phyloP scores from a whole-genome alignment of 106 monocot genomes.

The Vanilla planifolia region DNA sequence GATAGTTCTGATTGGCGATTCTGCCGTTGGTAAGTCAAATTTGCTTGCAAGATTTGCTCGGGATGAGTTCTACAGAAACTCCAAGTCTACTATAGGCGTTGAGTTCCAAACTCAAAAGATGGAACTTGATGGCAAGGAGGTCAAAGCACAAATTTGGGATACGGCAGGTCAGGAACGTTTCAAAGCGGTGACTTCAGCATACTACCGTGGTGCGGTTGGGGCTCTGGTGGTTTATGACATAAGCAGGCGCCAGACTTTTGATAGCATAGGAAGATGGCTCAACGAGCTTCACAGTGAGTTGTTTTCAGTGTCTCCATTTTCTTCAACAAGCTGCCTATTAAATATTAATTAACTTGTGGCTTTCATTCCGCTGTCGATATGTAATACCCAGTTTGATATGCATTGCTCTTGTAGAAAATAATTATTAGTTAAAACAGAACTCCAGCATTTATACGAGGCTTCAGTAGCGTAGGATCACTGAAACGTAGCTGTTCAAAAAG shows the following conservation, averaged over 20 bases:
- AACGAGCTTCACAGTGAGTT: slow-evolving; percentile 3
- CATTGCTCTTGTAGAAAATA: too few species aligned
- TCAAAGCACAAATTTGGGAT: slow-evolving; percentile 9
- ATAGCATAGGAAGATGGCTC: slow-evolving; percentile 4
- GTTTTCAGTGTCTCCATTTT: not conserved
- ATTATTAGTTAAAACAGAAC: too few species aligned
- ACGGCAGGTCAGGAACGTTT: slow-evolving; percentile 9
- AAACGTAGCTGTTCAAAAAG: too few species aligned
- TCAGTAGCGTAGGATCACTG: too few species aligned
- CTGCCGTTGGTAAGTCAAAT: slow-evolving; percentile 8
- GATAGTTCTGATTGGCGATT: slow-evolving; percentile 11
- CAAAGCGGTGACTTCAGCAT: slow-evolving; percentile 6
- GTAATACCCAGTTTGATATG: too few species aligned
- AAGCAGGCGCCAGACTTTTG: slow-evolving; percentile 1
- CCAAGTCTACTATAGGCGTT: slow-evolving; percentile 10
- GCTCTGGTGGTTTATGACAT: slow-evolving; percentile 9
- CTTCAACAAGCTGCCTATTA: too few species aligned
- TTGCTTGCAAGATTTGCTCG: slow-evolving; percentile 10
- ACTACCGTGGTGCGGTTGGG: slow-evolving; percentile 1
- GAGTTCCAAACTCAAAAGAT: slow-evolving; percentile 7
- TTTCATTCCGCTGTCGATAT: too few species aligned
- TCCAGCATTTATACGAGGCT: too few species aligned
- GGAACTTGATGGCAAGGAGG: slow-evolving; percentile 1
- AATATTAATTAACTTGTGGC: too few species aligned
- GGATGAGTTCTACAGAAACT: slow-evolving; percentile 6